Evolutionary conservation across 1,284 basidiomycete species (phyloP), one percentile per base, ranked within the genome.

Genomic region (Sanghuangporus sanghuang): DNA sequence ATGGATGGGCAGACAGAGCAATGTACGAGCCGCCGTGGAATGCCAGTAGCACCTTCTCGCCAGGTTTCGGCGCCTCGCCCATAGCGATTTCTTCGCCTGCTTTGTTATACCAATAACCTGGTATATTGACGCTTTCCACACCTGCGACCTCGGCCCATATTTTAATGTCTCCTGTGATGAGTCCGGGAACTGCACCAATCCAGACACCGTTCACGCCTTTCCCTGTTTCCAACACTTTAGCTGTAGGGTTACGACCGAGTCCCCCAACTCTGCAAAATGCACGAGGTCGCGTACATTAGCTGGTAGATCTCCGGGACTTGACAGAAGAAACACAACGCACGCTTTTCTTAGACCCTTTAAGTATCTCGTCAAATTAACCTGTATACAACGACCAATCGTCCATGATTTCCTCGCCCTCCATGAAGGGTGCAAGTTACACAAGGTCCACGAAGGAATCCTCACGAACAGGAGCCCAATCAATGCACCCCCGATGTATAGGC

Each of bases 81-180:
- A 80, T 79, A 1, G 83, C 59, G 8, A 86, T 79, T 66, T 82
- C 83, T 68, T 86, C 83, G 39, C 62, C 65, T 0, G n/a, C 12
- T 46, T 62, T 59, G 42, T 64, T 46, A 12, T 59, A 38, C 67
- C 69, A 69, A 57, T 69, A 70, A n/a, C 64, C 67, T n/a, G 68
- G 67, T 35, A 69, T 64, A 16, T 59, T 63, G 42, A 53, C 50
- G 12, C 67, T 56, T 44, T 59, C 59, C 23, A 69, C 69, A 12
- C 61, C 55, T 8, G 69, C 68, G 12, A 48, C 53, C 4, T 63
- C 61, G 11, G 68, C 69, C 52, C 59, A 70, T 27, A 55, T 59
- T 21, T 64, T 60, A 32, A 70, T 21, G 38, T 83, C 77, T 3
- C 79, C 84, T 0, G 71, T 74, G 48, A 87, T 69, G 18, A 83